Percentiles rank a stretch among this genome's conserved stretches.
These are phyloP conservation scores for Leccinum ochraceum DNA, from an alignment of 768 basidiomycete genomes.

Conservation along the genomic window DNA sequence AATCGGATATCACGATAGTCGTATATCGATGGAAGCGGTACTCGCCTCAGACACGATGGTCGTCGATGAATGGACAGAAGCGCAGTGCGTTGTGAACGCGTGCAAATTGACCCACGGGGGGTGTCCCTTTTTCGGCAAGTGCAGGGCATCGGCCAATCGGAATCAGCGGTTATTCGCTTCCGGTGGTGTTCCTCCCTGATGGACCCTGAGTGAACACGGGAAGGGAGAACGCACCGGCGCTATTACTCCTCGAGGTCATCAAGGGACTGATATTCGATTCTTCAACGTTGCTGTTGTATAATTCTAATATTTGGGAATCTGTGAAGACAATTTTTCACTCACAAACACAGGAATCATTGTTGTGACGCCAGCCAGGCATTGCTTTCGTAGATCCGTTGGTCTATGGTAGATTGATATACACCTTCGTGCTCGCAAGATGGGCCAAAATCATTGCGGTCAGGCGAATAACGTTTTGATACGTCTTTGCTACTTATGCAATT, in stretches of 20 bases:
- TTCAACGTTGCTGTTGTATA: not conserved
- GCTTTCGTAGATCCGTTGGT: not conserved
- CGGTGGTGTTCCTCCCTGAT: not conserved
- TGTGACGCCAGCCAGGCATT: not conserved
- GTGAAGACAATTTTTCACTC: not conserved
- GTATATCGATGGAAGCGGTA: conserved; percentile 2
- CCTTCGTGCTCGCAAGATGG: not conserved
- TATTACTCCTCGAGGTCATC: conserved; percentile 7
- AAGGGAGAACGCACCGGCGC: conserved; percentile 1
- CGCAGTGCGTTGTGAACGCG: conserved; percentile 2
- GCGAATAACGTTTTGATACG: not conserved
- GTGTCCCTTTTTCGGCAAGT: not conserved
- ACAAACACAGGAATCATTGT: not conserved
- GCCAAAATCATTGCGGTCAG: not conserved
- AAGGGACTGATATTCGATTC: conserved; percentile 1
- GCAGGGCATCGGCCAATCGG: not conserved
- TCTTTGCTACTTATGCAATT: not conserved
- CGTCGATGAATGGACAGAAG: conserved; percentile 14
- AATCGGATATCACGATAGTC: conserved; percentile 6
- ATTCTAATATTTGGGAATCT: not conserved
- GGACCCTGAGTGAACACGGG: not conserved
- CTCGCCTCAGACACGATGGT: conserved; percentile 19
- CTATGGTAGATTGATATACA: not conserved
- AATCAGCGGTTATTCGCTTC: not conserved
- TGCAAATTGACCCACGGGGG: conserved; percentile 1